Percentiles rank a stretch among this genome's conserved stretches.
Conservation (phyloP, 1,284 basidiomycete species). For the Malassezia globosa region DNA sequence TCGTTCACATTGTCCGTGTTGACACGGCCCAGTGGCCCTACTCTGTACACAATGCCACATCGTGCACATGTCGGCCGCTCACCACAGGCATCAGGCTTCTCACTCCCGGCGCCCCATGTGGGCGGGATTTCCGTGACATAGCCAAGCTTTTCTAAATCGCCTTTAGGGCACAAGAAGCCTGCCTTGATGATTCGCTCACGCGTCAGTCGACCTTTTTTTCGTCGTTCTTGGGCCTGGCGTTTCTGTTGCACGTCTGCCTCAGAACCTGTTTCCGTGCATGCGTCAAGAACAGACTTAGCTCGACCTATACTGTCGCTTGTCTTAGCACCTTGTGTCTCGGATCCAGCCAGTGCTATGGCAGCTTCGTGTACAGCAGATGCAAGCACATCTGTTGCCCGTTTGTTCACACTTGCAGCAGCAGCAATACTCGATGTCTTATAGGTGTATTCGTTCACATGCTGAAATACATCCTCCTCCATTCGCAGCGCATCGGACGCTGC, state of each 20-base stretch:
- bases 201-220: conserved; percentile 20
- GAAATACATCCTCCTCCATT: conserved; percentile 26
- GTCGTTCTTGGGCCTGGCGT: conserved; percentile 14
- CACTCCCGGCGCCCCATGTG: conserved; percentile 23
- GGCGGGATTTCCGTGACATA: conserved; percentile 23
- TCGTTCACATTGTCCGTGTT: conserved; percentile 5
- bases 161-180: conserved; percentile 27
- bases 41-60: conserved; percentile 29
- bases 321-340: conserved; percentile 1
- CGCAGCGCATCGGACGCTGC: conserved; percentile 21
- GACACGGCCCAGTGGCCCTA: conserved; percentile 22
- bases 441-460: conserved; percentile 17
- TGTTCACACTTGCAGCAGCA: conserved; percentile 26
- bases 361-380: conserved; percentile 12
- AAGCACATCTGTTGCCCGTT: conserved; percentile 17
- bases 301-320: too few species aligned
- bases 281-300: conserved; percentile 3
- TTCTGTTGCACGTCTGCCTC: conserved; percentile 25
- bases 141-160: conserved; percentile 25
- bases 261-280: conserved; percentile 31
- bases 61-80: conserved; percentile 31
- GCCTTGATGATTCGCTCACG: conserved; percentile 19
- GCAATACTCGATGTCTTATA: conserved; percentile 31
- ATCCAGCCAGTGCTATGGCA: background rate
- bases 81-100: conserved; percentile 23